Percentiles rank a stretch among this genome's conserved stretches.
phyloP scores from a whole-genome alignment of 169 alveolate species.

The Plasmodium vinckei region DNA sequence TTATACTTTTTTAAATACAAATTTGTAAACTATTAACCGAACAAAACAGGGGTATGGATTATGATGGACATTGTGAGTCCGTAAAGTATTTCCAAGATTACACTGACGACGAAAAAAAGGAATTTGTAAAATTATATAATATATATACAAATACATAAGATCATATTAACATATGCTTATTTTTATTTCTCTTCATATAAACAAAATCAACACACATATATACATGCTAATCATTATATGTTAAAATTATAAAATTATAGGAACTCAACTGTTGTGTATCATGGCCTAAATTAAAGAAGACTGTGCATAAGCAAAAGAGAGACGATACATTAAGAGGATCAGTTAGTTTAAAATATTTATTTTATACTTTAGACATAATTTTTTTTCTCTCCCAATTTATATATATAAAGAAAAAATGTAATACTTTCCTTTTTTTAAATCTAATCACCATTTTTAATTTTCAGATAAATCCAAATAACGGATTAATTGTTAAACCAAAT shows the following conservation, averaged over 20 bases:
- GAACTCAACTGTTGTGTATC: conserved; percentile 51
- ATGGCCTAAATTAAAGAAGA: conserved; percentile 52
- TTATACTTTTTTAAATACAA: not conserved
- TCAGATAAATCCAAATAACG: conserved; percentile 53
- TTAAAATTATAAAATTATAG: not conserved
- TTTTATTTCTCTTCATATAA: too few species aligned
- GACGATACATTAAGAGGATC: conserved; percentile 48
- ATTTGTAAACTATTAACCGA: too few species aligned
- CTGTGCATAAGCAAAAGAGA: not conserved
- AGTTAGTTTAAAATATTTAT: conserved; percentile 6
- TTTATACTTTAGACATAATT: not conserved
- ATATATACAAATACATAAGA: not conserved
- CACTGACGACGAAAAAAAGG: conserved; percentile 43
- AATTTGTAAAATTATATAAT: conserved; percentile 35
- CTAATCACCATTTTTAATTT: not conserved
- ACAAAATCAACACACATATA: not conserved
- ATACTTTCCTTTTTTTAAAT: conserved; percentile 8
- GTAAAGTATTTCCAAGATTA: conserved; percentile 53
- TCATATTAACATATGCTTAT: too few species aligned
- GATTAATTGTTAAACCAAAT: conserved; percentile 49
- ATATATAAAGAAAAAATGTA: not conserved
- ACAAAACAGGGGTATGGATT: conserved; percentile 33
- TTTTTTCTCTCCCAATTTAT: not conserved
- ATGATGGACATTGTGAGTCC: conserved; percentile 67
- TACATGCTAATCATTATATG: not conserved